Evolutionary conservation across 257 asterid species (phyloP), one percentile per base, ranked within the genome.

Genomic region (Knoxia roxburghii): DNA sequence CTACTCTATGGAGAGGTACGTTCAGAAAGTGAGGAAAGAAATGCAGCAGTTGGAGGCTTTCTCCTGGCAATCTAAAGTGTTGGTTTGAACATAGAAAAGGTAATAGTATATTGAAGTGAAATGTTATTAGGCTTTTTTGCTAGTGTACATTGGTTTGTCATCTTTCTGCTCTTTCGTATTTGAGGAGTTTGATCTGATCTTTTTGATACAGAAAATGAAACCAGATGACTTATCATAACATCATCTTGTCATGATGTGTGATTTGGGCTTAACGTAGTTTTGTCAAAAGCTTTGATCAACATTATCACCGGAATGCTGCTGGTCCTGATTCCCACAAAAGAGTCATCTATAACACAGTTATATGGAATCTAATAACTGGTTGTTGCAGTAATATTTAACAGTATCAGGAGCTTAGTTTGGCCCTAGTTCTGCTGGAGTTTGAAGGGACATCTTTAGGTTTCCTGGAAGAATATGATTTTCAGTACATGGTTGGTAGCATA

Each of bases 11-110:
- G 97, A 93, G 54, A 78, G 41, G 52, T 93, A 87, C 77, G 43
- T 83, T 55, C 71, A 70, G 67, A 84, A 65, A 61, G 75, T 85
- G 30, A 76, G 81, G 67, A 82, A 77, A 23, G 85, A 86, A 74
- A 43, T 73, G 75, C 85, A 65, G 53, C 64, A 75, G 68, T 87
- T 93, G 33, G 95, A 83, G 64, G 85, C 76, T 51, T 85, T 87
- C 81, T 90, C 85, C 35, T 93, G 96, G 99, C 81, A 73, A 76
- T 86, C 79, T 10, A 83, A 83, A 76, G 78, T 87, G 17, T 75
- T 90, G 79, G 75, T 80, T 50, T 84, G 79, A 86, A 26, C 41
- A 26, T 24, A 18, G 6, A 45, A 35, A 40, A 69, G 75, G 61
- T 65, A 63, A n/a, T n/a, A 57, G 20, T 53, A 4, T 43, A 24